These are phyloP conservation scores for Diplodia seriata DNA, from an alignment of 2,329 filamentous ascomycete genomes.

Conservation along the genomic window DNA sequence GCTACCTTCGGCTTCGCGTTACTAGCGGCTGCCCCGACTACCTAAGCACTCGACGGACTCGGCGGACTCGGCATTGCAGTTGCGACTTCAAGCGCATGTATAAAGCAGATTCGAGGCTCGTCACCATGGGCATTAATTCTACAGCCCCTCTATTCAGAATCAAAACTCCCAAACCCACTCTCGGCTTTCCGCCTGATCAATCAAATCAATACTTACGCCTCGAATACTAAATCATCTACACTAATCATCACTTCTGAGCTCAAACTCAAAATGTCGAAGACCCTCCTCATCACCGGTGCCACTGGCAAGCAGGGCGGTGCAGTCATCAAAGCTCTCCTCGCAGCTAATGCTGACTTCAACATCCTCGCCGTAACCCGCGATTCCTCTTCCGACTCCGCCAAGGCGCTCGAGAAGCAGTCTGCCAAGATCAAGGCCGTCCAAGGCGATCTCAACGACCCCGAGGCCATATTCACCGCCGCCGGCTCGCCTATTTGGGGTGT, in stretches of 20 bases:
- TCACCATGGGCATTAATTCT: not conserved
- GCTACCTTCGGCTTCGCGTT: constrained; percentile 1
- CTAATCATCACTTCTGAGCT: not conserved
- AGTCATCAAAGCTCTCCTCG: constrained; percentile 49
- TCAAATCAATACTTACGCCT: not conserved
- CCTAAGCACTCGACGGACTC: not conserved
- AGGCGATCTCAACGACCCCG: constrained; percentile 60
- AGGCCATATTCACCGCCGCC: constrained; percentile 58
- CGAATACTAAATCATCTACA: not conserved
- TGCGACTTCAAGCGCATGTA: not conserved
- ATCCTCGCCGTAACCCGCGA: constrained; percentile 66
- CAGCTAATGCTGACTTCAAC: constrained; percentile 49
- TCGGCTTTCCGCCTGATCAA: not conserved
- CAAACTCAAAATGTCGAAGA: constrained; percentile 41
- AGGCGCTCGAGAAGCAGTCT: constrained; percentile 55
- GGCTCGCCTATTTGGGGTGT: constrained; percentile 47
- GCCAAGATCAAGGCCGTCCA: constrained; percentile 60
- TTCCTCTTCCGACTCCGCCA: constrained; percentile 55
- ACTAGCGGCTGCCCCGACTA: not conserved
- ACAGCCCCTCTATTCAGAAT: not conserved
- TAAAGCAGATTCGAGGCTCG: not conserved
- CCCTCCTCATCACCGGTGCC: constrained; percentile 52
- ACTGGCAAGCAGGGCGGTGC: constrained; percentile 56
- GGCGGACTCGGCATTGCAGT: not conserved
- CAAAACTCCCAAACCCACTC: not conserved